phyloP scores from a whole-genome alignment of 148 eudicot genomes.

The Persicaria tinctoria region DNA sequence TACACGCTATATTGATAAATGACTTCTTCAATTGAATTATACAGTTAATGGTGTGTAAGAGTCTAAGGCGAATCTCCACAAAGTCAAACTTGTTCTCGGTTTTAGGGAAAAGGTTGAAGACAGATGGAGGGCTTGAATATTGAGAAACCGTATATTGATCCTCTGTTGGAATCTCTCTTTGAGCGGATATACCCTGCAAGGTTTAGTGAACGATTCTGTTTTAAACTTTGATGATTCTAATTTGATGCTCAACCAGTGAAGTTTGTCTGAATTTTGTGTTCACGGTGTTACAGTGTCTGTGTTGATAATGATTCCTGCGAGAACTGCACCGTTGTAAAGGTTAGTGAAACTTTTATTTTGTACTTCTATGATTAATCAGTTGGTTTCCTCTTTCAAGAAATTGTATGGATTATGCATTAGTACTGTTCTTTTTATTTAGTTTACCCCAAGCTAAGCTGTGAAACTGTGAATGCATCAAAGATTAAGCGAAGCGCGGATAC shows the following conservation, averaged over 20 bases:
- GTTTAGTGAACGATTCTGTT: not conserved
- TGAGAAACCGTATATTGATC: not conserved
- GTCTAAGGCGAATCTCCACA: not conserved
- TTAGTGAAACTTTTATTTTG: constrained; percentile 15
- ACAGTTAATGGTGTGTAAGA: not conserved
- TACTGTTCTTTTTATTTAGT: not conserved
- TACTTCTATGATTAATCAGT: not conserved
- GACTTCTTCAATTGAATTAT: not conserved
- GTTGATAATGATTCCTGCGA: constrained; percentile 59
- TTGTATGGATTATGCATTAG: not conserved
- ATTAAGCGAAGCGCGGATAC: not conserved
- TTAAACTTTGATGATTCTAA: not conserved
- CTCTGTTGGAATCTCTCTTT: not conserved
- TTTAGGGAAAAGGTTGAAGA: not conserved
- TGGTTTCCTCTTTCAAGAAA: not conserved
- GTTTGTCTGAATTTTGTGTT: not conserved
- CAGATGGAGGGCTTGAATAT: not conserved
- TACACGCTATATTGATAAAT: not conserved
- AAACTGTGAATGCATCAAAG: not conserved
- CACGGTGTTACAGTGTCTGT: constrained; percentile 50
- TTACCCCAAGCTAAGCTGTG: not conserved
- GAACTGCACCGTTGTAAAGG: constrained; percentile 87
- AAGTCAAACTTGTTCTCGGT: not conserved
- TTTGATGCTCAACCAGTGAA: not conserved
- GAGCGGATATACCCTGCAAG: constrained; percentile 9